phyloP scores from a whole-genome alignment of 2,329 filamentous ascomycete species.

The Annulohypoxylon truncatum region DNA sequence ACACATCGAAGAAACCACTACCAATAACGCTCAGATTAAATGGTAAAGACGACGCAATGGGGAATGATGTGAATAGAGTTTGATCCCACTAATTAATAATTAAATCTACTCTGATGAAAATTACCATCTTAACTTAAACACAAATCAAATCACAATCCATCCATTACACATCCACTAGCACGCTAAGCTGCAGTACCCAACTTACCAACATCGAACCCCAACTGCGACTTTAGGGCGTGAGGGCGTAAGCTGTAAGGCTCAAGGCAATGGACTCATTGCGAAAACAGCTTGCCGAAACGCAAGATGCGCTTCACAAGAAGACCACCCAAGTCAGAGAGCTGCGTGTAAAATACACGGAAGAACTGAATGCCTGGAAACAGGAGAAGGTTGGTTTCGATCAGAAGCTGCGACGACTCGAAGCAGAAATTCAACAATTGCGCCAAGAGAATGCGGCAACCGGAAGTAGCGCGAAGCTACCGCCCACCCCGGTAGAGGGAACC shows the following conservation, averaged over 20 bases:
- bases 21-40: slow-evolving; percentile 11
- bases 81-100: not conserved
- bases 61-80: not conserved
- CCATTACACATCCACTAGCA: not conserved
- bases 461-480: not conserved
- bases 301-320: slow-evolving; percentile 44
- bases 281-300: slow-evolving; percentile 44
- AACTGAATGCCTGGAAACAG: slow-evolving; percentile 28
- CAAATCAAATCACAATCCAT: not conserved
- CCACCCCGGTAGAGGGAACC: not conserved
- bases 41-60: not conserved
- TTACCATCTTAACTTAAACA: not conserved
- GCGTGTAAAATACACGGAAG: slow-evolving; percentile 30
- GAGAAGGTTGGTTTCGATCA: slow-evolving; percentile 36
- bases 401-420: slow-evolving; percentile 36
- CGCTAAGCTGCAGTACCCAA: not conserved
- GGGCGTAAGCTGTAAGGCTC: too few species aligned
- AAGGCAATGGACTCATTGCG: slow-evolving; percentile 48
- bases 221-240: not conserved
- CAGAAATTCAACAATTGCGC: slow-evolving; percentile 30
- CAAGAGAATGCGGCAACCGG: not conserved
- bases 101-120: not conserved
- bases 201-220: not conserved
- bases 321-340: slow-evolving; percentile 43
- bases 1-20: not conserved